These are phyloP conservation scores for Fusarium kyushuense DNA, from an alignment of 2,329 filamentous ascomycete genomes.

Conservation along the genomic window DNA sequence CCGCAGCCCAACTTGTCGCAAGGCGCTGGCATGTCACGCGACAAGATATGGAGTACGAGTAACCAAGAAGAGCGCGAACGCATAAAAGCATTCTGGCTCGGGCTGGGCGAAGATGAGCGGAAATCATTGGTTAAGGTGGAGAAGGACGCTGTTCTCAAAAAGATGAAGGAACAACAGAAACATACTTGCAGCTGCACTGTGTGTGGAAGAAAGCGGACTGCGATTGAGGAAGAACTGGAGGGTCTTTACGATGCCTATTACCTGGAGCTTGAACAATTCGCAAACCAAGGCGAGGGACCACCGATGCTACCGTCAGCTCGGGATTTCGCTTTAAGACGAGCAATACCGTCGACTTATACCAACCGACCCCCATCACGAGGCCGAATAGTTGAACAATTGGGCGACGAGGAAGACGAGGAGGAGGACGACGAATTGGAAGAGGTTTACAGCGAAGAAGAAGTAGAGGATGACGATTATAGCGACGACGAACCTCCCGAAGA, in stretches of 20 bases:
- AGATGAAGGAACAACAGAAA: slow-evolving; percentile 99
- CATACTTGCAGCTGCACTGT: slow-evolving; percentile 98
- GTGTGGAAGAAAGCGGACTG: slow-evolving; percentile 93
- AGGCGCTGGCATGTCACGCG: slow-evolving; percentile 69
- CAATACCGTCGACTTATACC: slow-evolving; percentile 68
- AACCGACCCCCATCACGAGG: slow-evolving; percentile 79
- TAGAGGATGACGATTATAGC: slow-evolving; percentile 70
- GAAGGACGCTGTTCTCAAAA: slow-evolving; percentile 96
- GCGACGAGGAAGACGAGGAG: slow-evolving; percentile 62
- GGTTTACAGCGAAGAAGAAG: slow-evolving; percentile 63
- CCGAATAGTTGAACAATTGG: slow-evolving; percentile 76
- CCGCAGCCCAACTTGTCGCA: slow-evolving; percentile 49
- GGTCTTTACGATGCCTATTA: slow-evolving; percentile 99
- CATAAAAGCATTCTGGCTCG: slow-evolving; percentile 98
- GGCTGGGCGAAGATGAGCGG: slow-evolving; percentile 91
- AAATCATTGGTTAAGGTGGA: slow-evolving; percentile 97
- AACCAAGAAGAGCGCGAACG: slow-evolving; percentile 94
- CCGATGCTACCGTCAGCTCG: slow-evolving; percentile 65
- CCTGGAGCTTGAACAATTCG: slow-evolving; percentile 96
- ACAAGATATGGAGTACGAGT: slow-evolving; percentile 98
- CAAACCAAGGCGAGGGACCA: slow-evolving; percentile 80
- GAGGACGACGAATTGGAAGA: slow-evolving; percentile 68
- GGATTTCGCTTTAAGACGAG: slow-evolving; percentile 71
- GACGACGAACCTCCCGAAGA: slow-evolving; percentile 77
- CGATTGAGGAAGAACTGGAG: slow-evolving; percentile 97